Percentiles rank a stretch among this genome's conserved stretches.
Conservation (phyloP, 1,284 basidiomycete genomes). For the Apiotrichum laibachii region DNA sequence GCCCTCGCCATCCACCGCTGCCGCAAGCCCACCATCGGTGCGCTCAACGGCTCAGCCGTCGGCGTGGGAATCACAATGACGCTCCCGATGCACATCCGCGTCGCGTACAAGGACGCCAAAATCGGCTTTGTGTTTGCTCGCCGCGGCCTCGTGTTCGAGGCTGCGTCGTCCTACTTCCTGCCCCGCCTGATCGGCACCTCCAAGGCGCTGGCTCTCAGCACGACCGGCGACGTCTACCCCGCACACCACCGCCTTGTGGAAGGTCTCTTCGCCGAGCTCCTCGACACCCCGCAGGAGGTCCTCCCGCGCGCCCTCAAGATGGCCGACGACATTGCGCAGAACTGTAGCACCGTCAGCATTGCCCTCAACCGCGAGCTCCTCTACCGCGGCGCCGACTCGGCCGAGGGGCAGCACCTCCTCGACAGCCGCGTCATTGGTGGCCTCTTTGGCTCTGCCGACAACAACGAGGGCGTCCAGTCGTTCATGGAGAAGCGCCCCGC, state of each 20-base stretch:
- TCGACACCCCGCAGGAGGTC: conserved; percentile 12
- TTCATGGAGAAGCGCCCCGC: conserved; percentile 21
- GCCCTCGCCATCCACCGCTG: conserved; percentile 5
- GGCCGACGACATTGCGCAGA: conserved; percentile 13
- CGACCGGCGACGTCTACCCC: conserved; percentile 16
- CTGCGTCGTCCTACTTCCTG: conserved; percentile 21
- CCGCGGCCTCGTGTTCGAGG: conserved; percentile 23
- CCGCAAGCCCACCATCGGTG: conserved; percentile 11
- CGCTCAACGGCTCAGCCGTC: conserved; percentile 19
- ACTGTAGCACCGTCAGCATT: conserved; percentile 10
- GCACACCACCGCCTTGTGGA: conserved; percentile 11
- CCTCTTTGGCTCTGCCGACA: conserved; percentile 11
- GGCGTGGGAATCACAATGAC: conserved; percentile 24
- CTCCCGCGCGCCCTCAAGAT: conserved; percentile 19
- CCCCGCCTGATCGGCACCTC: conserved; percentile 15
- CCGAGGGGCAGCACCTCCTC: conserved; percentile 25
- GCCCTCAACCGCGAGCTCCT: conserved; percentile 19
- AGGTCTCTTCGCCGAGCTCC: conserved; percentile 19
- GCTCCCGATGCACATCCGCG: conserved; percentile 20
- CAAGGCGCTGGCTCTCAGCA: conserved; percentile 11
- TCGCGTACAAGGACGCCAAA: conserved; percentile 20
- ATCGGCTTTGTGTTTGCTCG: conserved; percentile 21
- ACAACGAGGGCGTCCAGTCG: conserved; percentile 21
- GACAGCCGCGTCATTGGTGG: conserved; percentile 17
- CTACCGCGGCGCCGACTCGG: conserved; percentile 9